Evolutionary conservation across 257 asterid species (phyloP).

Genomic region (Vinca minor): DNA sequence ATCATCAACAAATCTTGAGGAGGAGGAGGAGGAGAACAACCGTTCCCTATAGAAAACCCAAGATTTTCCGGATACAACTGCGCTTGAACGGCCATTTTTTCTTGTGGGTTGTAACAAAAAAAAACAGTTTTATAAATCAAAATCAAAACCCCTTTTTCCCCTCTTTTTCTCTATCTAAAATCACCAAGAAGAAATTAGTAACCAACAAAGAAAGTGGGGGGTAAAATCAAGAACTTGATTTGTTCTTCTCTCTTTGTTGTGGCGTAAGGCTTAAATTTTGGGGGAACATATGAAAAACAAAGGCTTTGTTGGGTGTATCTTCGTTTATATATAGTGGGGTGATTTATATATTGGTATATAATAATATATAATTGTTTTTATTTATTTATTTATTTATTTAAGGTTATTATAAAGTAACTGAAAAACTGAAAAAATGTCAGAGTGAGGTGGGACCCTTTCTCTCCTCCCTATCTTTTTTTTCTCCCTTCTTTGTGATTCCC

Average conservation of each 20-base stretch:
- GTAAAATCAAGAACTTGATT: conserved; percentile 15
- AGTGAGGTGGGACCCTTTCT: conserved; percentile 13
- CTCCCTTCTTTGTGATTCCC: conserved; percentile 20
- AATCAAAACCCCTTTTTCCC: neutral
- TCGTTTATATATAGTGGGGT: conserved; percentile 10
- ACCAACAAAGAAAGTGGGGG: conserved; percentile 5
- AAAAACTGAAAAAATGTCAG: conserved; percentile 17
- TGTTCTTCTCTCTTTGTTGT: conserved; percentile 9
- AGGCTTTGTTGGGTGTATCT: conserved; percentile 3
- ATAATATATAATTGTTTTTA: neutral
- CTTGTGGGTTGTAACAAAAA: conserved; percentile 1
- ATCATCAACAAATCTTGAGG: conserved; percentile 31
- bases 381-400: conserved; percentile 6
- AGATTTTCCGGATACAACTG: conserved; percentile 44
- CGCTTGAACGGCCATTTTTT: conserved; percentile 58
- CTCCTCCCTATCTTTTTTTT: conserved; percentile 9
- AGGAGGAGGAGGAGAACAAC: conserved; percentile 4
- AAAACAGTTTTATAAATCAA: neutral
- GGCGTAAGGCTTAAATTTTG: conserved; percentile 12
- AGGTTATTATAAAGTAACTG: conserved; percentile 35
- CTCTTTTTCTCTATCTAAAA: neutral
- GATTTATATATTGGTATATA: neutral
- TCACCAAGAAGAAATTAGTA: neutral
- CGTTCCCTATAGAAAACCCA: conserved; percentile 22
- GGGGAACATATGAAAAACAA: conserved; percentile 10